Conservation (phyloP, 768 basidiomycete genomes). For the Phaffia australis region DNA sequence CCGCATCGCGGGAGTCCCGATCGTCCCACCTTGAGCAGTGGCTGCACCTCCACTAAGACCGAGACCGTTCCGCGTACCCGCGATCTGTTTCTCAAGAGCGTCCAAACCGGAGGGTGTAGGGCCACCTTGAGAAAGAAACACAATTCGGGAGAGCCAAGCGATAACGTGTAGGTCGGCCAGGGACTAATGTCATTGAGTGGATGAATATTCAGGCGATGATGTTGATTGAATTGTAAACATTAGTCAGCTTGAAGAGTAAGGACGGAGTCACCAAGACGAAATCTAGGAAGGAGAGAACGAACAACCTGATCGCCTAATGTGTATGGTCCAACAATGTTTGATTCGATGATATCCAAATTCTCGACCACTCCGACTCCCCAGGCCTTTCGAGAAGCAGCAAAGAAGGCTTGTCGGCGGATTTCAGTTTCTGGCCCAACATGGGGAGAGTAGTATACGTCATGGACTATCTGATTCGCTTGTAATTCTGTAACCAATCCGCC, state of each 20-base stretch:
- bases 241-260: background rate
- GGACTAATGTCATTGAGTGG: constrained; percentile 39
- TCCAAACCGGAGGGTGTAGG: constrained; percentile 32
- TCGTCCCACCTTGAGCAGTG: constrained; percentile 3
- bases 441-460: constrained; percentile 30
- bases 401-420: constrained; percentile 31
- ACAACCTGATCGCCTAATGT: constrained; percentile 59
- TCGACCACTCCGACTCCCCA: constrained; percentile 37
- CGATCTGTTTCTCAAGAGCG: constrained; percentile 45
- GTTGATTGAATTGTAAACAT: background rate
- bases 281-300: constrained; percentile 22
- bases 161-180: constrained; percentile 70
- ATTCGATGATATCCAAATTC: constrained; percentile 34
- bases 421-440: constrained; percentile 12
- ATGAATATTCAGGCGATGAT: background rate
- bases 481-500: constrained; percentile 5
- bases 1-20: background rate
- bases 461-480: constrained; percentile 33
- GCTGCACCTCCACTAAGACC: constrained; percentile 7
- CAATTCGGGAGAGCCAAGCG: constrained; percentile 58
- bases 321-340: constrained; percentile 34
- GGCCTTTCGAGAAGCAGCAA: constrained; percentile 33
- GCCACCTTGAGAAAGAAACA: constrained; percentile 50
- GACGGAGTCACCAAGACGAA: background rate
- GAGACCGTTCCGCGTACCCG: constrained; percentile 31